A percentile compares a stretch with the other conserved stretches of the same genome.
phyloP scores from a whole-genome alignment of 2,329 filamentous ascomycete genomes.

The Diaporthe amygdali region DNA sequence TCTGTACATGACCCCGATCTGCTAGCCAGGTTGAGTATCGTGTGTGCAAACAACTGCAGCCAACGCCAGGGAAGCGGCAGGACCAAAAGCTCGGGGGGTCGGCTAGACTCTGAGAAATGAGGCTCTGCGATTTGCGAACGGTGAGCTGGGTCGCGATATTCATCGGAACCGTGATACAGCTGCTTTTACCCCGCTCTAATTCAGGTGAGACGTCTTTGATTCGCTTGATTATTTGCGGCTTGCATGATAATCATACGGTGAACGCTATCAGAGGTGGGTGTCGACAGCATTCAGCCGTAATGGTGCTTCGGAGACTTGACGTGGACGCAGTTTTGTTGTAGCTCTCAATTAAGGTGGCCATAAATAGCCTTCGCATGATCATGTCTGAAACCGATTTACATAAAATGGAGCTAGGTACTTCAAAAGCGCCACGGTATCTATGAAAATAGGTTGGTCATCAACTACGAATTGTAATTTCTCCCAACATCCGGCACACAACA shows the following conservation, averaged over 20 bases:
- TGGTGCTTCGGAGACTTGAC: not conserved
- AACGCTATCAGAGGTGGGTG: too few relatives aligned
- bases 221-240: not conserved
- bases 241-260: not conserved
- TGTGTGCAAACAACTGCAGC: not conserved
- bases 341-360: not conserved
- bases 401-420: too few relatives aligned
- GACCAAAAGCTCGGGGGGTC: not conserved
- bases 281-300: not conserved
- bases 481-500: too few relatives aligned
- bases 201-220: not conserved
- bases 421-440: too few relatives aligned
- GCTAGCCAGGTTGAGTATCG: too few relatives aligned
- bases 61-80: not conserved
- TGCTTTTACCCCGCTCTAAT: not conserved
- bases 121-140: not conserved
- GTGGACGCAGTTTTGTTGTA: not conserved
- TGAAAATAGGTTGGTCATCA: too few relatives aligned
- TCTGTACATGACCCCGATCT: not conserved
- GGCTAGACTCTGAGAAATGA: not conserved
- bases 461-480: too few relatives aligned
- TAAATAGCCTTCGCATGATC: not conserved
- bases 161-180: not conserved
- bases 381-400: too few relatives aligned
- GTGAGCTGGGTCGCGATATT: not conserved